phyloP scores from a whole-genome alignment of 2,329 filamentous ascomycete genomes.

The Furcasterigmium furcatum region DNA sequence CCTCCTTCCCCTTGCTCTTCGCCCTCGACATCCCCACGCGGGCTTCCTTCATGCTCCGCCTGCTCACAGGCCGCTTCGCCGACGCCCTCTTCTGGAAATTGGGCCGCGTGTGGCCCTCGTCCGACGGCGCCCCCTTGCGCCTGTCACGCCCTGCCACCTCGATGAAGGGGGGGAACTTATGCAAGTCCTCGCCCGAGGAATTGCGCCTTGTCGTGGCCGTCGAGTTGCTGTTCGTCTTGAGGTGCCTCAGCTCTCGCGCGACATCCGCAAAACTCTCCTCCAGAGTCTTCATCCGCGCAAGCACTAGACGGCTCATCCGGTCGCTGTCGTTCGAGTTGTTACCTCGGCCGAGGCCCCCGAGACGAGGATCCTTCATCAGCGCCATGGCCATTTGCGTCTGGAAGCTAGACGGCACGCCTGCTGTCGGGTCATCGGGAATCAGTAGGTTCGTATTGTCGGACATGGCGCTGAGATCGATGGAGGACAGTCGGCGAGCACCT shows the following conservation, averaged over 20 bases:
- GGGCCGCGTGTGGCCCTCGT: constrained; percentile 11
- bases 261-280: constrained; percentile 89
- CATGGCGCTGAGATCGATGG: constrained; percentile 69
- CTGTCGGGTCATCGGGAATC: constrained; percentile 58
- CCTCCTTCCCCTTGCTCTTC: constrained; percentile 48
- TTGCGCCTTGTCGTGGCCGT: constrained; percentile 47
- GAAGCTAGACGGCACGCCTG: constrained; percentile 70
- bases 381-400: constrained; percentile 78
- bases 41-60: constrained; percentile 39
- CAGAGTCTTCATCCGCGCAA: constrained; percentile 88
- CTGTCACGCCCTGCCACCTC: constrained; percentile 29
- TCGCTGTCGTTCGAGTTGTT: constrained; percentile 47
- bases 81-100: constrained; percentile 22
- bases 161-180: constrained; percentile 17
- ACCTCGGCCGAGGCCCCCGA: constrained; percentile 39
- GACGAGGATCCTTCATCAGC: constrained; percentile 53
- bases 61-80: constrained; percentile 30
- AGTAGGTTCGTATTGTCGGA: constrained; percentile 65
- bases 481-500: constrained; percentile 47
- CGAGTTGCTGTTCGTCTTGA: constrained; percentile 42
- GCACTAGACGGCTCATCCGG: constrained; percentile 74
- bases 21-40: constrained; percentile 22
- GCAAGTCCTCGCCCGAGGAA: constrained; percentile 42
- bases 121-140: constrained; percentile 13
- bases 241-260: constrained; percentile 72